A percentile compares a stretch with the other conserved stretches of the same genome.
Evolutionary conservation across 768 basidiomycete species (phyloP).

Genomic region (Lactarius sp.): DNA sequence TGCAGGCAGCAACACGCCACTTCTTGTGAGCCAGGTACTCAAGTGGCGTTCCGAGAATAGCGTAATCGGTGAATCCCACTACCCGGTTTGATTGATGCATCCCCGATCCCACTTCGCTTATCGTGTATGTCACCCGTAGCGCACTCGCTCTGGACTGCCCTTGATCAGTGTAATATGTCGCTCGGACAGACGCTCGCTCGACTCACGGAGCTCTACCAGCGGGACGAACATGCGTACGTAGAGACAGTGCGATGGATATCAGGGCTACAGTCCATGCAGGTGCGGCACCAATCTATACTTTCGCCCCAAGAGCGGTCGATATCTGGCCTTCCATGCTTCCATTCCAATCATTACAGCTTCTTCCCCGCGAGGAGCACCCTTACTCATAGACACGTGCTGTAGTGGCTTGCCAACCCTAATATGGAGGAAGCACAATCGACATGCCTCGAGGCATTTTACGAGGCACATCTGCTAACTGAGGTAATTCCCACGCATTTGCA

Average conservation of each 20-base stretch:
- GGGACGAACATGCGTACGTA: constrained; percentile 47
- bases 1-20: constrained; percentile 93
- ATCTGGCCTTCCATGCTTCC: not conserved
- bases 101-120: not conserved
- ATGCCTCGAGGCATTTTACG: constrained; percentile 52
- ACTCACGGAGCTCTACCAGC: constrained; percentile 46
- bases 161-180: constrained; percentile 58
- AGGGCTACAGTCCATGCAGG: constrained; percentile 53
- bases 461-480: constrained; percentile 54
- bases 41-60: constrained; percentile 75
- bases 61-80: constrained; percentile 43
- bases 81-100: not conserved
- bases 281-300: constrained; percentile 28
- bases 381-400: not conserved
- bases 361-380: not conserved
- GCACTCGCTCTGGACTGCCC: constrained; percentile 55
- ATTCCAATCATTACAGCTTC: not conserved
- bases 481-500: constrained; percentile 33
- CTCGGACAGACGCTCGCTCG: constrained; percentile 49
- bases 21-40: constrained; percentile 85
- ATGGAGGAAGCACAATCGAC: constrained; percentile 39
- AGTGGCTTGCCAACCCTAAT: constrained; percentile 61
- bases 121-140: constrained; percentile 38
- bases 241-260: constrained; percentile 60
- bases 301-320: not conserved